These are phyloP conservation scores for Balakata baccata DNA, from an alignment of 345 rosid species.

Conservation along the genomic window DNA sequence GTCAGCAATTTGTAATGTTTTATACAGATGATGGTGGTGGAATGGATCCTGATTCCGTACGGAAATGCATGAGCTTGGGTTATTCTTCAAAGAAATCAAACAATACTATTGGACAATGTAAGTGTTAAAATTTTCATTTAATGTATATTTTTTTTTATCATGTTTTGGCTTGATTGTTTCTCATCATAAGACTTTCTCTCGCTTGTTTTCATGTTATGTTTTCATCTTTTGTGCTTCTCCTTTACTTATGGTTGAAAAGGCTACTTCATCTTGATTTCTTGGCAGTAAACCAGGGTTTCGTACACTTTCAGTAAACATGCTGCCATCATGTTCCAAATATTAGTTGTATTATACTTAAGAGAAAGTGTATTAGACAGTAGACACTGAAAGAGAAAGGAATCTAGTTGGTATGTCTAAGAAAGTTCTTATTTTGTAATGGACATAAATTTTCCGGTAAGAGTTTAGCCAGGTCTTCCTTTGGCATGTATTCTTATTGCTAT, in stretches of 20 bases:
- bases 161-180: conserved; percentile 1
- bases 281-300: no score
- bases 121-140: conserved; percentile 11
- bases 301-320: no score
- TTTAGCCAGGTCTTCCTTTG: neutral
- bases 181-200: conserved; percentile 6
- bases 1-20: conserved; percentile 6
- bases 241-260: neutral
- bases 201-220: neutral
- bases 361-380: neutral
- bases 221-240: neutral
- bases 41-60: conserved; percentile 72
- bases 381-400: neutral
- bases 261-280: neutral
- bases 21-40: conserved; percentile 92
- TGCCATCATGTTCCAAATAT: neutral
- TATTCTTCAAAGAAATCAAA: conserved; percentile 91
- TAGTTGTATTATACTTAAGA: neutral
- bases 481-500: neutral
- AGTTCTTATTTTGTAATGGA: neutral
- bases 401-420: neutral
- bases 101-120: conserved; percentile 90
- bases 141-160: neutral
- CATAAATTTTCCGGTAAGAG: neutral
- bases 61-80: conserved; percentile 98